Percentiles rank a stretch among this genome's conserved stretches.
Evolutionary conservation across 495 filamentous ascomycete genomes (phyloP).

Genomic region (Xylaria castorea): DNA sequence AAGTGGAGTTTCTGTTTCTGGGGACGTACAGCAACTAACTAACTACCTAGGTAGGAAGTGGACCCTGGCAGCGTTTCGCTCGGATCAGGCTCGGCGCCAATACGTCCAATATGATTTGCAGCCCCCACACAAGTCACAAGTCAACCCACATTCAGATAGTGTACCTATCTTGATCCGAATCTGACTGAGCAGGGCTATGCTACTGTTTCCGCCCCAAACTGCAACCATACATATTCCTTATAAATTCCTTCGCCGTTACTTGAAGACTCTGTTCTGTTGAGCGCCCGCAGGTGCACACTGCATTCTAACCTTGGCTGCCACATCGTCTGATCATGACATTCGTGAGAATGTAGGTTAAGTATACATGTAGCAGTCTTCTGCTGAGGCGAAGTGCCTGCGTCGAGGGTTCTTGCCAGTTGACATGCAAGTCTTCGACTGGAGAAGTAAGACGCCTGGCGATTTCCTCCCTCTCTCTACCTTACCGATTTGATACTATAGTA

Average conservation of each 20-base stretch:
- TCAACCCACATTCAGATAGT: not conserved
- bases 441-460: not conserved
- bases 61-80: constrained; percentile 1
- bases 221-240: not conserved
- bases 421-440: not conserved
- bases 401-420: not conserved
- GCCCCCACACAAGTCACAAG: not conserved
- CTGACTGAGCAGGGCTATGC: constrained; percentile 16
- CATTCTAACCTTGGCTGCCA: not conserved
- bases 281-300: not conserved
- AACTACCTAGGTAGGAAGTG: no score
- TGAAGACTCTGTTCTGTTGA: not conserved
- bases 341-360: not conserved
- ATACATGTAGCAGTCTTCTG: not conserved
- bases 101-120: constrained; percentile 3
- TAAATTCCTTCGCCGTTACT: not conserved
- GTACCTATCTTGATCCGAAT: not conserved
- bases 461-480: not conserved
- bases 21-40: not conserved
- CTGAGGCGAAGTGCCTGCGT: constrained; percentile 23
- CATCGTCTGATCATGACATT: not conserved
- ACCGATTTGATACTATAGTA: not conserved
- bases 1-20: not conserved
- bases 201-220: constrained; percentile 16
- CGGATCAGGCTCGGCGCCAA: constrained; percentile 22